Evolutionary conservation across 1,284 basidiomycete genomes (phyloP), one percentile per base, ranked within the genome.

Genomic region (Malassezia pachydermatis): DNA sequence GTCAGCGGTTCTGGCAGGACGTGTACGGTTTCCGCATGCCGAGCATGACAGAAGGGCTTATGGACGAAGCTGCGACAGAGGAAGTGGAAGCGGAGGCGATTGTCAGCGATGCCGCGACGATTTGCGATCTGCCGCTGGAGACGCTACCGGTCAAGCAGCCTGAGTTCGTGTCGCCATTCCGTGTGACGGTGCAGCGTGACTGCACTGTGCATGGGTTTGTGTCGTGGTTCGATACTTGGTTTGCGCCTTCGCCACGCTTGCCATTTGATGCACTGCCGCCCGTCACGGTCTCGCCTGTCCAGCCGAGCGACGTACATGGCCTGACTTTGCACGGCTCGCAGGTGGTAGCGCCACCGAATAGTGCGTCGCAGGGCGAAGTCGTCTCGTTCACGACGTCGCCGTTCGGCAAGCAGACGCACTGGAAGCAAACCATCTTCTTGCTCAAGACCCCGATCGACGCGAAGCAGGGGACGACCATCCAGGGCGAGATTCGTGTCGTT

Each of bases 391-490:
- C 88, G 56, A 98, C 92, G 0, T 87, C 88, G 0, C 88, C 92
- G 4, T 55, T 75, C 61, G 86, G 85, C 55, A 80, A 81, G 40
- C 81, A 85, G 19, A 98, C 92, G n/a, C 92, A 98, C 72, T 98
- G 92, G 92, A 92, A 92, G 72, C 92, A 98, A 70, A 90, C 90
- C 0, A 66, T 89, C 10, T 94, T 98, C 73, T 74, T 96, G 57
- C 76, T 98, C 55, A 78, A 80, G 47, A 80, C 88, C 43, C 84
- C 88, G 0, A 79, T 96, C 52, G 65, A 73, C 20, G 82, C 85
- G 0, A 75, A 78, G 7, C 79, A 84, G 71, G 88, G 88, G 55
- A 87, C 84, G 1, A 70, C 77, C n/a, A 80, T 96, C 25, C 72
- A 76, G 6, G 92, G 92, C 7, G 79, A 75, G 22, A 90, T 96